Evolutionary conservation across 208 protist genomes (phyloP), one percentile per base, ranked within the genome.

Genomic region (Tritrichomonas musculus): DNA sequence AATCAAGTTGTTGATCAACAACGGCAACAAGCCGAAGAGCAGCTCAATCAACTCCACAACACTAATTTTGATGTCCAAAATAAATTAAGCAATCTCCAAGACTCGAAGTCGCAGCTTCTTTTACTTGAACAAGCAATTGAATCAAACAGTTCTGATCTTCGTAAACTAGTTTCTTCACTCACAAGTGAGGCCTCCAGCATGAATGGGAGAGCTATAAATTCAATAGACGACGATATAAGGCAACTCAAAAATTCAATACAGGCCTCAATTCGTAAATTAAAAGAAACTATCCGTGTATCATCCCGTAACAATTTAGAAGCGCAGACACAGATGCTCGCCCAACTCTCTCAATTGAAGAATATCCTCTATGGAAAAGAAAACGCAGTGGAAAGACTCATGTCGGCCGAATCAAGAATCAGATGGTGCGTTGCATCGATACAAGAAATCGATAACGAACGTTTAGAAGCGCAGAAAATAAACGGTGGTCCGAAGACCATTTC

Each of bases 401-500:
- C 41, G 13, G n/a, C 39, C 30, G 77, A 88, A 47, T 5, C 3
- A 30, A 44, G 27, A 39, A 88, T 88, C 14, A 50, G 57, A n/a
- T 88, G 77, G 77, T 88, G 77, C 77, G n/a, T 88, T 39, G 22
- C 14, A 55, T 44, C 77, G 39, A 88, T 88, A 17, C 77, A 88
- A 60, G 77, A 14, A 55, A 88, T 88, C 39, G 41, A 88, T 57
- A 33, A 44, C 1, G 77, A 88, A n/a, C 20, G 77, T 27, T 14
- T 88, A n/a, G 27, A 88, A 30, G 47, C 47, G 47, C 47, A 88
- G 39, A 30, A 88, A 39, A 88, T 39, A 9, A 39, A 39, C 30
- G 73, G 33, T 30, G 33, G 27, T 50, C 73, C 73, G 0, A 3
- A 44, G 27, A 82, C 47, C 25, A 82, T 88, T 88, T 20, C 77